phyloP scores from a whole-genome alignment of 106 monocot genomes.

The Dioscorea dumetorum region DNA sequence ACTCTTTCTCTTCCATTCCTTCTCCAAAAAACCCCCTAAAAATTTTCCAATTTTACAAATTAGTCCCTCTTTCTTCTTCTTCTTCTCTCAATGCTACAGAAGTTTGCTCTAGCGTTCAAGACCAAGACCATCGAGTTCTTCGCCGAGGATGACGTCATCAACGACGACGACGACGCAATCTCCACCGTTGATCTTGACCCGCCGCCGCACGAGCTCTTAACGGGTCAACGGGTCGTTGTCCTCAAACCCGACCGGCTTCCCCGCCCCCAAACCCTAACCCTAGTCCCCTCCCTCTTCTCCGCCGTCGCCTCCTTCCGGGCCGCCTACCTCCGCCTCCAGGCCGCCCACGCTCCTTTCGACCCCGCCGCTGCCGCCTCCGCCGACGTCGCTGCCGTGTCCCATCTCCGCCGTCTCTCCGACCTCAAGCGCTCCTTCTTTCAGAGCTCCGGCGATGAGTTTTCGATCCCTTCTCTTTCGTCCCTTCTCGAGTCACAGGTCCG shows the following conservation, averaged over 20 bases:
- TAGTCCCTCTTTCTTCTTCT: neutral
- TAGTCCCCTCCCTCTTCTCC: conserved; percentile 54
- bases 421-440: conserved; percentile 28
- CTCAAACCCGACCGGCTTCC: conserved; percentile 66
- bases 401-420: conserved; percentile 75
- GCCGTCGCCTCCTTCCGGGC: conserved; percentile 69
- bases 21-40: no score
- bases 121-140: conserved; percentile 95
- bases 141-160: conserved; percentile 95
- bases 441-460: conserved; percentile 1
- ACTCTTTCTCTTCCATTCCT: no score
- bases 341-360: conserved; percentile 65
- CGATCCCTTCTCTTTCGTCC: conserved; percentile 16
- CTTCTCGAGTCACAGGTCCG: conserved; percentile 60
- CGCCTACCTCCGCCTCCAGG: conserved; percentile 83
- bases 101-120: conserved; percentile 81
- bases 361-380: conserved; percentile 39
- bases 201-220: conserved; percentile 58
- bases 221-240: conserved; percentile 92
- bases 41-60: no score
- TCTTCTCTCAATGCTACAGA: conserved; percentile 60
- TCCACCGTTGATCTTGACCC: conserved; percentile 11
- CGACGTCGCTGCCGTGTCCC: conserved; percentile 65
- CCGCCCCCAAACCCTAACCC: conserved; percentile 13
- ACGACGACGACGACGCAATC: conserved; percentile 33